A percentile compares a stretch with the other conserved stretches of the same genome.
Conservation (phyloP, 495 filamentous ascomycete species). For the Amniculicola lignicola region DNA sequence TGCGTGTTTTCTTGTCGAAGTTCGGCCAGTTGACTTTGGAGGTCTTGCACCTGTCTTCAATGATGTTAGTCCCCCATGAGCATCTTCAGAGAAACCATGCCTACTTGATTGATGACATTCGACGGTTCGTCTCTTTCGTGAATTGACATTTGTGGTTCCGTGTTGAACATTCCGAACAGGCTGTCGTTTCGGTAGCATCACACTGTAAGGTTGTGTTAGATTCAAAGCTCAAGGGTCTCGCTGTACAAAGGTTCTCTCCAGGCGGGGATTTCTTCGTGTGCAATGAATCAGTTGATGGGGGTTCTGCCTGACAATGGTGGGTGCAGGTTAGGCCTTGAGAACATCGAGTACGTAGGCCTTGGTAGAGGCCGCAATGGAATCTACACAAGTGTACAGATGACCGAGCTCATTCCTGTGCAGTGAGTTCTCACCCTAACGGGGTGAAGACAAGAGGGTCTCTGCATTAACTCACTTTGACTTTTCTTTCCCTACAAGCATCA, state of each 20-base stretch:
- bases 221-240: conserved; percentile 7
- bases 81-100: conserved; percentile 28
- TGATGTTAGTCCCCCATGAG: background rate
- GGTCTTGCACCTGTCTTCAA: conserved; percentile 82
- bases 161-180: conserved; percentile 94
- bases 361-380: too few species aligned
- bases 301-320: too few species aligned
- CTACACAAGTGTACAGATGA: too few species aligned
- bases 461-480: conserved; percentile 74
- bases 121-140: conserved; percentile 96
- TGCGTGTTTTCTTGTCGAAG: conserved; percentile 71
- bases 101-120: conserved; percentile 97
- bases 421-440: background rate
- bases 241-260: too few species aligned
- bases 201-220: conserved; percentile 50
- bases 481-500: conserved; percentile 94
- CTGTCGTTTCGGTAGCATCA: conserved; percentile 92
- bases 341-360: too few species aligned
- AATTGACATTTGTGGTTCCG: conserved; percentile 96
- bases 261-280: too few species aligned
- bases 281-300: too few species aligned
- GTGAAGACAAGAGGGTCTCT: background rate
- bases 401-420: too few species aligned
- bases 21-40: conserved; percentile 83
- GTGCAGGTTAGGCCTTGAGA: too few species aligned